Percentiles rank a stretch among this genome's conserved stretches.
These are phyloP conservation scores for Pyrus hybrid DNA, from an alignment of 331 rosid genomes.

Conservation along the genomic window DNA sequence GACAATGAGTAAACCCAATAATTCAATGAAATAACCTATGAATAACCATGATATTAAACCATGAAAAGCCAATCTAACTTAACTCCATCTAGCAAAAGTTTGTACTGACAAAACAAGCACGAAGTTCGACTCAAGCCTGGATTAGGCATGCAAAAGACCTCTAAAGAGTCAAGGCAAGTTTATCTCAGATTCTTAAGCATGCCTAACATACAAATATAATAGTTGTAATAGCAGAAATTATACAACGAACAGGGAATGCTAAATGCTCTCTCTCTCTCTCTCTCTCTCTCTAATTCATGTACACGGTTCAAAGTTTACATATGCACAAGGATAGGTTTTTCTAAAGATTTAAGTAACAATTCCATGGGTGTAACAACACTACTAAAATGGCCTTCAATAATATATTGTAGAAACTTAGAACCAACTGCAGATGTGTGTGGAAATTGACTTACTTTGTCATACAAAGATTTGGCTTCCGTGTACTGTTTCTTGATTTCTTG, in stretches of 20 bases:
- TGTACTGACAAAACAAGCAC: not conserved
- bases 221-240: not conserved
- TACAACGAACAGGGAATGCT: not conserved
- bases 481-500: conserved; percentile 89
- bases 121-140: not conserved
- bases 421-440: not conserved
- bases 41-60: not conserved
- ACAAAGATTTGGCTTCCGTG: conserved; percentile 67
- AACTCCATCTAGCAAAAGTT: not conserved
- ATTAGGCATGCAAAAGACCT: not conserved
- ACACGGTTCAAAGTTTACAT: not conserved
- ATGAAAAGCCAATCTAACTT: not conserved
- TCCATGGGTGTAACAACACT: not conserved
- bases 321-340: not conserved
- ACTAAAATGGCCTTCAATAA: not conserved
- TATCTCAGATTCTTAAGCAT: not conserved
- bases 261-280: not conserved
- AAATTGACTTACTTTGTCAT: conserved; percentile 58
- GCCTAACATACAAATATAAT: not conserved
- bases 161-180: not conserved
- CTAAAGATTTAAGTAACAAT: not conserved
- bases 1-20: not conserved
- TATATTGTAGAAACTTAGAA: not conserved
- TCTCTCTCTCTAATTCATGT: not conserved
- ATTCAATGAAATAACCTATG: not conserved